Base-by-base conservation (phyloP, 129 eudicot genomes). In the Calendula officinalis region DNA sequence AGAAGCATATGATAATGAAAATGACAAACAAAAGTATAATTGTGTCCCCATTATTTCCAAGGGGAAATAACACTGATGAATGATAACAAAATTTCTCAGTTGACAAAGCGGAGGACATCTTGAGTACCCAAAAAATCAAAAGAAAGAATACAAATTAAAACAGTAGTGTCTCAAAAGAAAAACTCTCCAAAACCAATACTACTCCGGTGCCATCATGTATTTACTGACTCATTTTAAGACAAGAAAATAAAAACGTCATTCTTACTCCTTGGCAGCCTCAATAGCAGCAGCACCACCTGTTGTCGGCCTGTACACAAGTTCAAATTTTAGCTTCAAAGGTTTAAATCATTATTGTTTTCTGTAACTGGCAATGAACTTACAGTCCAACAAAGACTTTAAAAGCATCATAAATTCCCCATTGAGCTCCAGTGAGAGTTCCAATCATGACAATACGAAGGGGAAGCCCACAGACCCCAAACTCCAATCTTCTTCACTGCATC, bases 401-500 rank as follows among this genome's bases (percentile, higher is more conserved):
- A 38, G 98, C 89, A 69, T 91, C 95, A 50, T 91, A 91, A 33
- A 91, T 91, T 60, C 96, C 98, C 98, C 98, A 91, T 69, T 92
- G 98, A 10, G 96, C 98, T 56, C 98, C 98, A 11, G 98, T 92
- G 60, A 92, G 89, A 54, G 98, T 92, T 79, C 98, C 96, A 62
- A 92, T 88, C 98, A 92, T 92, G 60, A 92, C 98, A 71, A 92
- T 92, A 79, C 98, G 96, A 41, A 92, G 85, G 46, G 98, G 98
- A 55, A 92, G 96, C 33, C 98, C 98, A 0, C 17, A 92, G 81
- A 69, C 98, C 98, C 85, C 60, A 59, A 55, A 88, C 6, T 38
- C 98, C 98, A 52, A 92, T 58, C 85, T 92, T 85, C 83, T 88
- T 88, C 69, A 92, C 95, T 58, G 98, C 96, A 77, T 91, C 98